Evolutionary conservation across 495 filamentous ascomycete species (phyloP), one percentile per base, ranked within the genome.

Genomic region (Halenospora varia): DNA sequence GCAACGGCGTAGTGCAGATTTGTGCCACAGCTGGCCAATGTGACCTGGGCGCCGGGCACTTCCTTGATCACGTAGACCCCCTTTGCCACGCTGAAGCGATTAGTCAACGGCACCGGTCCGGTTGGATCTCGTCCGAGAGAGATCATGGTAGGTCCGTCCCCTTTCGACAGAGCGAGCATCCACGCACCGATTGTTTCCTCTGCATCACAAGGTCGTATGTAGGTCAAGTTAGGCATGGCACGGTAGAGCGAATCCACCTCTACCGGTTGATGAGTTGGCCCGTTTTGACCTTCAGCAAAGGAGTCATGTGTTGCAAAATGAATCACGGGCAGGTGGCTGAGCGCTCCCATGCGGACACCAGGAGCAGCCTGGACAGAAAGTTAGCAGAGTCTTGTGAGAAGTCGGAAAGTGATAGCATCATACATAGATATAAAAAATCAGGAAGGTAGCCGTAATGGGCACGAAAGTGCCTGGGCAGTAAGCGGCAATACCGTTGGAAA

Each of bases 111-210:
- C n/a, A 54, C 53, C 57, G 66, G 29, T 63, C 64, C 6, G 44
- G 23, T 1, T 65, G 53, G 25, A 26, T 64, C n/a, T 70, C 70
- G 63, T 17, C 60, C 59, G 13, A 67, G 53, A 2, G 68, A 70
- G 25, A 75, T 60, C 25, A 72, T 66, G 46, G 61, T 65, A 2
- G 70, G 65, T 0, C 68, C 76, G 35, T 73, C 64, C 44, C 73
- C 77, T 8, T 73, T 70, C 3, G 66, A 60, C 18, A 85, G 65
- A 0, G 80, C 82, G 4, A 71, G 63, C 19, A 76, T 73, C 68
- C 71, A 83, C 2, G 82, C 82, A 9, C 80, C 82, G 0, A 76
- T 77, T 1, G 72, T 73, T 56, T 85, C 82, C 57, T 85, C 80
- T 51, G 72, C 75, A 55, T 85, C 81, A n/a, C 45, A 50, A 22